Percentiles rank a stretch among this genome's conserved stretches.
Conservation (phyloP, 2,329 filamentous ascomycete genomes). For the Talaromyces sp. region DNA sequence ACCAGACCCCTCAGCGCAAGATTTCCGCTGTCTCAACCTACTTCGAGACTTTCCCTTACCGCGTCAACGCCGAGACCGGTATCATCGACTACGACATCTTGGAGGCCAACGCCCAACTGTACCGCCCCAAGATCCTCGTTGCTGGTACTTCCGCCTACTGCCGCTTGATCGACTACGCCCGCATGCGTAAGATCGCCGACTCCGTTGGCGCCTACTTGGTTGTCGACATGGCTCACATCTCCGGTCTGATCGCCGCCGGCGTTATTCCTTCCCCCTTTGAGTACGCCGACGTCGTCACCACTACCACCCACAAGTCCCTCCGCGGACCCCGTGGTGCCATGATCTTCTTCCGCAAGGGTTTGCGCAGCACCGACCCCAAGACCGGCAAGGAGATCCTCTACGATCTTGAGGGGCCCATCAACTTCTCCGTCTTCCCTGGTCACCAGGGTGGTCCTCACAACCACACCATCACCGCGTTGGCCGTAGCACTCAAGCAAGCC, state of each 20-base stretch:
- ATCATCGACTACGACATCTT: conserved; percentile 93
- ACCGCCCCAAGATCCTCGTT: conserved; percentile 92
- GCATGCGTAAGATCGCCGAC: conserved; percentile 85
- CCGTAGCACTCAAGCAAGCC: conserved; percentile 91
- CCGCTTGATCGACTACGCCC: conserved; percentile 89
- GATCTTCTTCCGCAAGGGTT: conserved; percentile 97
- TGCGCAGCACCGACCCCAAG: conserved; percentile 77
- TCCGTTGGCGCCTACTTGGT: conserved; percentile 90
- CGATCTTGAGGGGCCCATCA: conserved; percentile 89
- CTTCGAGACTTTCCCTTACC: conserved; percentile 96
- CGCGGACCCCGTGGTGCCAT: conserved; percentile 92
- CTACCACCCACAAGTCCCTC: conserved; percentile 95
- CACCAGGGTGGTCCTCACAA: conserved; percentile 98
- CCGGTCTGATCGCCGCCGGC: conserved; percentile 85
- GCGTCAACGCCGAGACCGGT: conserved; percentile 82
- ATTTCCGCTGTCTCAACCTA: conserved; percentile 99
- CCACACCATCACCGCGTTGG: conserved; percentile 94
- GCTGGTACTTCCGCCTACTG: conserved; percentile 95
- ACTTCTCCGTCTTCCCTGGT: conserved; percentile 93
- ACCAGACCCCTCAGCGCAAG: conserved; percentile 89
- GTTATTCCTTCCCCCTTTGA: conserved; percentile 87
- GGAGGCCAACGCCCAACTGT: conserved; percentile 79
- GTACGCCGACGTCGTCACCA: conserved; percentile 91
- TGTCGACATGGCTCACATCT: conserved; percentile 97
- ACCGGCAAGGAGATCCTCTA: conserved; percentile 82